phyloP scores from a whole-genome alignment of 345 rosid species.

The Adansonia digitata region DNA sequence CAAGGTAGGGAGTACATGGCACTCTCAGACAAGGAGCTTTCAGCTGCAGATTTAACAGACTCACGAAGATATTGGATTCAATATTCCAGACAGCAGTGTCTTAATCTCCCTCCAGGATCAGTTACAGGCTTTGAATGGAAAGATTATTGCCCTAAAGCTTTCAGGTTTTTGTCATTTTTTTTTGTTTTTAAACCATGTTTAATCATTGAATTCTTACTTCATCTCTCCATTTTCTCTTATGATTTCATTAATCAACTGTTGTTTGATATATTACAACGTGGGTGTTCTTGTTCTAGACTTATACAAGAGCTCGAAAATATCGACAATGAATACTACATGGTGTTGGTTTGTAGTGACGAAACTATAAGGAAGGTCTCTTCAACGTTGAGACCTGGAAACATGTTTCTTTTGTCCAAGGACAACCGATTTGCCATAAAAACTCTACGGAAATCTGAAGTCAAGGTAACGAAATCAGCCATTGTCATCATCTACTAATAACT shows the following conservation, averaged over 20 bases:
- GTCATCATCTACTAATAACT: not conserved
- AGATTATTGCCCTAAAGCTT: constrained; percentile 50
- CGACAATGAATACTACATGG: constrained; percentile 36
- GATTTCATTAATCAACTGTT: not conserved
- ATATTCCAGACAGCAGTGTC: constrained; percentile 27
- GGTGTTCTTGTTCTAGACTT: constrained; percentile 26
- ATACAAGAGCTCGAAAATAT: constrained; percentile 39
- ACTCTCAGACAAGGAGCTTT: constrained; percentile 25
- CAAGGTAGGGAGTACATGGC: constrained; percentile 7
- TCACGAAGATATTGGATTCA: constrained; percentile 27
- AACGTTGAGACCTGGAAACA: constrained; percentile 26
- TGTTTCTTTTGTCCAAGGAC: constrained; percentile 37
- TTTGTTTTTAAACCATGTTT: not conserved
- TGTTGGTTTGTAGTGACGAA: constrained; percentile 38
- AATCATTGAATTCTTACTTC: not conserved
- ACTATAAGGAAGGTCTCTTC: constrained; percentile 37
- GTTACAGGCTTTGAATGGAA: constrained; percentile 43
- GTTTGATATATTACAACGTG: not conserved
- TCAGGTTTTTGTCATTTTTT: constrained; percentile 35
- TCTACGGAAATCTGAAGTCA: constrained; percentile 47
- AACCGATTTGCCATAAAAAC: constrained; percentile 37
- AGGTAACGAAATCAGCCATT: constrained; percentile 27
- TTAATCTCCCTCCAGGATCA: constrained; percentile 27
- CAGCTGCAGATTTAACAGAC: constrained; percentile 27
- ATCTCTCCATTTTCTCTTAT: too few relatives aligned